Percentiles rank a stretch among this genome's conserved stretches.
Evolutionary conservation across 306 rosid species (phyloP).

Genomic region (Oxytropis ochrocephala): DNA sequence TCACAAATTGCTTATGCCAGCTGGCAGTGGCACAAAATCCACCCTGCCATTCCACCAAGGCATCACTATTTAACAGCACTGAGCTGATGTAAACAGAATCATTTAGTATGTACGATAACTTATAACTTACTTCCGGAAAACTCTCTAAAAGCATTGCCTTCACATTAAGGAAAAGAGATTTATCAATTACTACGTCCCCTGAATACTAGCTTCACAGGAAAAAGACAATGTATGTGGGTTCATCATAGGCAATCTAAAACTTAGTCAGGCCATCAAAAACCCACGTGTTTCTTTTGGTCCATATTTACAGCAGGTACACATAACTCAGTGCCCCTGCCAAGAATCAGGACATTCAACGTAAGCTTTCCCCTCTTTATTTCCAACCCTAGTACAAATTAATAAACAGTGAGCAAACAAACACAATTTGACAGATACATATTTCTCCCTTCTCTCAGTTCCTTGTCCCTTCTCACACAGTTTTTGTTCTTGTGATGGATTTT

Average conservation of each 20-base stretch:
- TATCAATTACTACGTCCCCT: not conserved
- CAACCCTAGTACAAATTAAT: not conserved
- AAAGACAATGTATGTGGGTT: slow-evolving; percentile 29
- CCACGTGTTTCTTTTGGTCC: slow-evolving; percentile 45
- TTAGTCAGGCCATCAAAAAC: slow-evolving; percentile 46
- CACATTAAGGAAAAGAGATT: not conserved
- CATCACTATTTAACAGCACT: no score
- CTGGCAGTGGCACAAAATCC: no score
- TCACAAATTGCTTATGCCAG: no score
- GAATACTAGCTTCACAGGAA: not conserved
- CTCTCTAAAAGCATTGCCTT: not conserved
- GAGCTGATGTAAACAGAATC: not conserved
- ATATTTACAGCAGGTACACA: slow-evolving; percentile 69
- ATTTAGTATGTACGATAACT: not conserved
- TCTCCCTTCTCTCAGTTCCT: not conserved
- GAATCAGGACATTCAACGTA: slow-evolving; percentile 56
- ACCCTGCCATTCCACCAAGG: no score
- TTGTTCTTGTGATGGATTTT: not conserved
- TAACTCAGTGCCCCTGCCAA: slow-evolving; percentile 45
- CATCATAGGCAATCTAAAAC: slow-evolving; percentile 38
- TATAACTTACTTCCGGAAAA: not conserved
- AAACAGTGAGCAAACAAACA: not conserved
- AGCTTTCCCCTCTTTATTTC: not conserved
- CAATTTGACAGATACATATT: not conserved
- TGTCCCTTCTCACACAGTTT: not conserved